phyloP scores from a whole-genome alignment of 768 basidiomycete species.

The Rhizopogon salebrosus region DNA sequence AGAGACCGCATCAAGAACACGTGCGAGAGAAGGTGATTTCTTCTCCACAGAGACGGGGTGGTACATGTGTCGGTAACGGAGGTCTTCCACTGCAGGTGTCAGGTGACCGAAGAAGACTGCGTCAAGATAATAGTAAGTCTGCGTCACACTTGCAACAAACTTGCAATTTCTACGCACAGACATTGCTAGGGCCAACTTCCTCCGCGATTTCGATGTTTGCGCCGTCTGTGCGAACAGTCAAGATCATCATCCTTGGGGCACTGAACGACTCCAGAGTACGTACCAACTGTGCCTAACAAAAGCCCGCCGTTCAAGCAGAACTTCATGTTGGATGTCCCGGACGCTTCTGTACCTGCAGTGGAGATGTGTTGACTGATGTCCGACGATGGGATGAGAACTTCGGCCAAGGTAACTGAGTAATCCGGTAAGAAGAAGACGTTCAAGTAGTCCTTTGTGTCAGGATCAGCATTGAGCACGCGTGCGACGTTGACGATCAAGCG shows the following conservation, averaged over 20 bases:
- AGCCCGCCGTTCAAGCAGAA: conserved; percentile 91
- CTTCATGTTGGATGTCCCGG: conserved; percentile 81
- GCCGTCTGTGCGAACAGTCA: conserved; percentile 50
- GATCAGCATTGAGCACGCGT: conserved; percentile 61
- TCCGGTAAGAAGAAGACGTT: conserved; percentile 94
- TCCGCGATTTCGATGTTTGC: conserved; percentile 97
- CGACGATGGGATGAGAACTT: conserved; percentile 84
- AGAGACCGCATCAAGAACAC: conserved; percentile 73
- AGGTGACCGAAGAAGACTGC: conserved; percentile 87
- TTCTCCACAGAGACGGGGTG: conserved; percentile 75
- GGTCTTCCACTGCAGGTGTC: conserved; percentile 81
- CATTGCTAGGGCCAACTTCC: conserved; percentile 89
- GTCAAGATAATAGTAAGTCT: not conserved
- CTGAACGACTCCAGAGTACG: conserved; percentile 10
- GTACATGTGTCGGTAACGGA: conserved; percentile 83
- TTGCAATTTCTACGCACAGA: conserved; percentile 56
- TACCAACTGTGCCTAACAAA: conserved; percentile 76
- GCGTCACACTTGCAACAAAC: not conserved
- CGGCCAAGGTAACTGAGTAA: conserved; percentile 82
- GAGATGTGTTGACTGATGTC: conserved; percentile 97
- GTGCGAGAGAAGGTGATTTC: conserved; percentile 78
- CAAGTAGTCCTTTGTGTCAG: conserved; percentile 83
- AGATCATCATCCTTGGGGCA: not conserved
- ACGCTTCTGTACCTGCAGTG: conserved; percentile 92
- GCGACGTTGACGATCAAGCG: conserved; percentile 92